A percentile compares a stretch with the other conserved stretches of the same genome.
phyloP scores from a whole-genome alignment of 1,139 yeast genomes.

The Geotrichum aggregatum region DNA sequence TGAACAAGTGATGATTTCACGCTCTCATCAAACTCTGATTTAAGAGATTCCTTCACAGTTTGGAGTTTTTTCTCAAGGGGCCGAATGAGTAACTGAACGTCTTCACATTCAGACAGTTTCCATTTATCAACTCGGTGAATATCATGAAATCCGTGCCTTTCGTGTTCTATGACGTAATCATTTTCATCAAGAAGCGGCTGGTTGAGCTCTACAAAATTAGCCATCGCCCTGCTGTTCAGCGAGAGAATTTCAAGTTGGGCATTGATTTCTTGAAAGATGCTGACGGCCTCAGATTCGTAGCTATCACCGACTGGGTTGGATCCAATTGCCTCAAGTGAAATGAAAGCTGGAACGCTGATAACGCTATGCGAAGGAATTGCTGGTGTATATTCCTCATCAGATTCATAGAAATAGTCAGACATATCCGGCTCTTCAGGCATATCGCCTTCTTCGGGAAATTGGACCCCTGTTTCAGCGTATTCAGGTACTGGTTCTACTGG shows the following conservation, averaged over 20 bases:
- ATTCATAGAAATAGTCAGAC: constrained; percentile 17
- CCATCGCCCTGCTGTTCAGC: constrained; percentile 10
- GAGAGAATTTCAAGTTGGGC: constrained; percentile 24
- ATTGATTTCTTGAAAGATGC: constrained; percentile 23
- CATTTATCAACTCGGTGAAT: constrained; percentile 24
- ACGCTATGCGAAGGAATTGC: constrained; percentile 3
- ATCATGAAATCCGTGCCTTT: constrained; percentile 22
- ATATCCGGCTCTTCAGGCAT: constrained; percentile 14
- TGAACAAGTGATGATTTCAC: constrained; percentile 24
- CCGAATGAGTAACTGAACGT: constrained; percentile 24
- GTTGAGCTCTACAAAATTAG: constrained; percentile 10
- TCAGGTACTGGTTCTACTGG: constrained; percentile 1
- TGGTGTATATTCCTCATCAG: constrained; percentile 10
- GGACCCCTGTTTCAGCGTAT: not conserved
- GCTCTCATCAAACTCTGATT: constrained; percentile 15
- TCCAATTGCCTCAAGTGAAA: constrained; percentile 15
- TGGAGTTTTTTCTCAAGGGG: constrained; percentile 18
- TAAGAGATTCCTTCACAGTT: constrained; percentile 10
- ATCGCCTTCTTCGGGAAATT: constrained; percentile 4
- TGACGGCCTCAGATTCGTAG: constrained; percentile 17
- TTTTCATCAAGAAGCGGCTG: constrained; percentile 10
- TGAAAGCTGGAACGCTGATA: constrained; percentile 11
- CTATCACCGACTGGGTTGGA: constrained; percentile 6
- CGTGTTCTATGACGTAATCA: constrained; percentile 1
- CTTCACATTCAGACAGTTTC: constrained; percentile 27